phyloP scores from a whole-genome alignment of 2,329 filamentous ascomycete genomes.

The Aspergillus sojae region DNA sequence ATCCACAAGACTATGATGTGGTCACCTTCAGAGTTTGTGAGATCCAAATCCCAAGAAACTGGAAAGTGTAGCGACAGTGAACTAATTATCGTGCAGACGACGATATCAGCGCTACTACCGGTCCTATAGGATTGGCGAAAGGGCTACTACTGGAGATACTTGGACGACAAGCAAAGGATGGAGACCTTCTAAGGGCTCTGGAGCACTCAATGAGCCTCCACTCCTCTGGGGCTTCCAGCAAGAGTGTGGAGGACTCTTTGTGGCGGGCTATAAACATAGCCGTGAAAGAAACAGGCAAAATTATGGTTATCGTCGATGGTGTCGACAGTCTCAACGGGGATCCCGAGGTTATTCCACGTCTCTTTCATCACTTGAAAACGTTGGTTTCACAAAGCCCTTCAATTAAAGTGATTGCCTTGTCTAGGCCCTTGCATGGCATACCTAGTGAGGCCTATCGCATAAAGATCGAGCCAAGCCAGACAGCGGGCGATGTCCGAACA shows the following conservation, averaged over 20 bases:
- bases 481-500: neutral
- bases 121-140: constrained; percentile 2
- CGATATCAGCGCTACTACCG: neutral
- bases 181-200: neutral
- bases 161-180: neutral
- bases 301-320: constrained; percentile 4
- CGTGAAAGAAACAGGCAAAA: neutral
- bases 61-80: too few relatives aligned
- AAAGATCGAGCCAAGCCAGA: constrained; percentile 1
- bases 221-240: neutral
- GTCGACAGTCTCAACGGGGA: neutral
- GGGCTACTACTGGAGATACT: constrained; percentile 1
- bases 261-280: constrained; percentile 1
- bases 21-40: neutral
- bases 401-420: constrained; percentile 2
- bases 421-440: neutral
- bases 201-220: neutral
- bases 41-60: neutral
- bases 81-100: neutral
- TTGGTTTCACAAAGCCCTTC: neutral
- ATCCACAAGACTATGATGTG: constrained; percentile 1
- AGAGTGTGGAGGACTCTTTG: neutral
- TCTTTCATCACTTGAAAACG: neutral
- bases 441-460: neutral
- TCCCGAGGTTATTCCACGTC: neutral